Percentiles rank a stretch among this genome's conserved stretches.
These are phyloP conservation scores for Graphilbum ipis-grandicollis DNA, from an alignment of 2,329 filamentous ascomycete species.

Conservation along the genomic window DNA sequence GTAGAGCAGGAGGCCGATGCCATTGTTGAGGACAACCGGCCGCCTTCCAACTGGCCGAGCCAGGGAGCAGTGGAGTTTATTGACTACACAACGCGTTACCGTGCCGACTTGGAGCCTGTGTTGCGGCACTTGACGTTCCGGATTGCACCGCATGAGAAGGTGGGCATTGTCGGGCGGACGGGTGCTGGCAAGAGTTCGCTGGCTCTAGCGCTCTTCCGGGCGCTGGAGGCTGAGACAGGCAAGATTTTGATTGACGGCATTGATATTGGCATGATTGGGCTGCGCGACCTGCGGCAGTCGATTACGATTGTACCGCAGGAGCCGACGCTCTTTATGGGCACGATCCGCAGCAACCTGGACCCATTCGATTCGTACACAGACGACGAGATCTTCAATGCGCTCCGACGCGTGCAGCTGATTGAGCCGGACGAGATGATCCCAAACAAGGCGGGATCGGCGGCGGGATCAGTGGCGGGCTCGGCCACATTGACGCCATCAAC, in stretches of 20 bases:
- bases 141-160: constrained; percentile 73
- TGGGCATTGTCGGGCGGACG: constrained; percentile 89
- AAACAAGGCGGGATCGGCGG: constrained; percentile 6
- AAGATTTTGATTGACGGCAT: constrained; percentile 81
- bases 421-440: constrained; percentile 31
- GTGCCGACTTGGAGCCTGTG: constrained; percentile 73
- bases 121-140: constrained; percentile 72
- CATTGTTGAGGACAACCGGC: constrained; percentile 61
- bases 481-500: constrained; percentile 14
- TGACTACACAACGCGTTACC: constrained; percentile 77
- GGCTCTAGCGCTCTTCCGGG: constrained; percentile 82
- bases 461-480: constrained; percentile 3
- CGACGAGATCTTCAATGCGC: constrained; percentile 72
- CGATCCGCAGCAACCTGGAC: constrained; percentile 81
- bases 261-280: constrained; percentile 77
- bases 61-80: constrained; percentile 77
- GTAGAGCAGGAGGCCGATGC: constrained; percentile 82
- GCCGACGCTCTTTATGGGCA: constrained; percentile 84
- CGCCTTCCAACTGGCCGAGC: constrained; percentile 67
- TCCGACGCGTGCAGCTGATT: constrained; percentile 81
- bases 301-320: constrained; percentile 98
- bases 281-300: constrained; percentile 82
- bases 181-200: constrained; percentile 94
- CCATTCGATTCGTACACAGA: constrained; percentile 82
- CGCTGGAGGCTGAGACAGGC: constrained; percentile 77